Percentiles rank a stretch among this genome's conserved stretches.
These are phyloP conservation scores for Chrysoporthe austroafricana DNA, from an alignment of 2,329 filamentous ascomycete species.

Conservation along the genomic window DNA sequence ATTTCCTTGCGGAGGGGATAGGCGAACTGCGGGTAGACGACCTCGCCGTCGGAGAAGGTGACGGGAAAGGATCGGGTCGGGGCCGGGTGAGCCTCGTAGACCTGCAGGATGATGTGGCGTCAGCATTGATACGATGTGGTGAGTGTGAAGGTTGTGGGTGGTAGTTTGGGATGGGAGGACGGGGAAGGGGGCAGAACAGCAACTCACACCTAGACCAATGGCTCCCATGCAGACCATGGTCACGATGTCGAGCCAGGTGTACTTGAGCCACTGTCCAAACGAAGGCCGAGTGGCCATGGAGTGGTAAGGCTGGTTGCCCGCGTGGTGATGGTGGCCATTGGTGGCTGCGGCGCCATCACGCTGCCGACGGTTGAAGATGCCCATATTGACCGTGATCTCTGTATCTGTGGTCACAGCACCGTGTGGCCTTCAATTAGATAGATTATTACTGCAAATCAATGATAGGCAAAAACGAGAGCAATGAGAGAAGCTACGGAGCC, in stretches of 20 bases:
- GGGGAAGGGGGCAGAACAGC: background rate
- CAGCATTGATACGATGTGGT: background rate
- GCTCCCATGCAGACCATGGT: conserved; percentile 70
- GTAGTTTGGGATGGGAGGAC: no score
- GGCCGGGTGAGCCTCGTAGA: conserved; percentile 67
- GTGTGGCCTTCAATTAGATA: background rate
- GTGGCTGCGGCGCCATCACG: conserved; percentile 27
- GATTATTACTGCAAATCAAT: background rate
- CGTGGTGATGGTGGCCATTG: conserved; percentile 13
- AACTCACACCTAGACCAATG: conserved; percentile 66
- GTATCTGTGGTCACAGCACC: background rate
- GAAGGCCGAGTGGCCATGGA: conserved; percentile 32
- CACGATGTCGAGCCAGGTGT: conserved; percentile 68
- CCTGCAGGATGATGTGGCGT: conserved; percentile 40
- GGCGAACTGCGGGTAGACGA: conserved; percentile 72
- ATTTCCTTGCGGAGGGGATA: conserved; percentile 73
- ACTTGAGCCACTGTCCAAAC: conserved; percentile 72
- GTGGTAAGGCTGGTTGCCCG: conserved; percentile 31
- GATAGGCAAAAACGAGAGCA: background rate
- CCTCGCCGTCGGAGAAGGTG: conserved; percentile 66
- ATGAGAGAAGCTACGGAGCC: background rate
- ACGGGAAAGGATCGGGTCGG: conserved; percentile 72
- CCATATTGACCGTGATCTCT: conserved; percentile 29
- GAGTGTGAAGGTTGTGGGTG: background rate
- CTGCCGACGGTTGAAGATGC: conserved; percentile 34